A percentile compares a stretch with the other conserved stretches of the same genome.
Conservation (phyloP, 192 early-diverging fungal species). For the Coemansia sp. region DNA sequence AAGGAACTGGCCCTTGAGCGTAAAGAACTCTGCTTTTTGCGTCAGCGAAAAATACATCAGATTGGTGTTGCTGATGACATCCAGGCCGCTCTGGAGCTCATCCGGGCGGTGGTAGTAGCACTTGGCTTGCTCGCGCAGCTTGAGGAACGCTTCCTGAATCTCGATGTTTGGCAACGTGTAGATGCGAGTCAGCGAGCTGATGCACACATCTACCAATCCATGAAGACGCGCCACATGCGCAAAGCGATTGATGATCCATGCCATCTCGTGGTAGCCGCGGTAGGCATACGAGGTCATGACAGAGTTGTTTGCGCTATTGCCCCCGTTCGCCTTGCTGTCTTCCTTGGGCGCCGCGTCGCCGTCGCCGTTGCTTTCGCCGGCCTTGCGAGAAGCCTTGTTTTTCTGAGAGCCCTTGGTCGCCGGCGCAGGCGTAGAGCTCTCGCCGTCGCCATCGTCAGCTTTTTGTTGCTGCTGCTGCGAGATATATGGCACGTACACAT, state of each 20-base stretch:
- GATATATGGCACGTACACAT: constrained; percentile 85
- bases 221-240: constrained; percentile 96
- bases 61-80: constrained; percentile 99
- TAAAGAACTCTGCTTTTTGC: constrained; percentile 98
- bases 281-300: constrained; percentile 80
- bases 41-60: constrained; percentile 86
- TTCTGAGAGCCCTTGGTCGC: constrained; percentile 45
- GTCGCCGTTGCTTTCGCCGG: constrained; percentile 13
- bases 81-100: constrained; percentile 88
- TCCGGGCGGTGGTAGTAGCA: constrained; percentile 88
- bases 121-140: constrained; percentile 96
- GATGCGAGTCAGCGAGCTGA: constrained; percentile 87
- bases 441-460: constrained; percentile 10
- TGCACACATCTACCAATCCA: constrained; percentile 91
- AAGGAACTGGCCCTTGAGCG: constrained; percentile 93
- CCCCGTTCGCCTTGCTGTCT: constrained; percentile 11
- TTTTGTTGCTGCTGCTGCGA: constrained; percentile 44
- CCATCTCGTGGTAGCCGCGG: constrained; percentile 98
- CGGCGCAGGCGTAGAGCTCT: constrained; percentile 7
- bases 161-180: constrained; percentile 99
- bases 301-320: constrained; percentile 18
- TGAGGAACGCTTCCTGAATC: constrained; percentile 97
- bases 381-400: constrained; percentile 42
- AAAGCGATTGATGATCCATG: constrained; percentile 99
- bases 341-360: constrained; percentile 10